Evolutionary conservation across 441 rosid species (phyloP).

Genomic region (Daphne laureola): DNA sequence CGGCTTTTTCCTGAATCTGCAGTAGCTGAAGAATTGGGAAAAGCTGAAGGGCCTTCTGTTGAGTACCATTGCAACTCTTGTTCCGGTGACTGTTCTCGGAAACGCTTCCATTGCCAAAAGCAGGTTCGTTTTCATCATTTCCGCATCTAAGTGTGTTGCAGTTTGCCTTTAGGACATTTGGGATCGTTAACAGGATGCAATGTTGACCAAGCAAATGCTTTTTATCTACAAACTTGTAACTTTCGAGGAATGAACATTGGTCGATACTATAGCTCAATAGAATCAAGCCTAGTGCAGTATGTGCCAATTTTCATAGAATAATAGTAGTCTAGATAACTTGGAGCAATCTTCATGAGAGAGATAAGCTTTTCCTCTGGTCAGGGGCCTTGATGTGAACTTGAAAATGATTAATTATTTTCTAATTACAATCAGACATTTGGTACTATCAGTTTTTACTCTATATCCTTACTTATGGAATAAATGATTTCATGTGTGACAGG

Average conservation of each 20-base stretch:
- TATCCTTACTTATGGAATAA: slow-evolving; percentile 13
- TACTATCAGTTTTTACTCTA: neutral
- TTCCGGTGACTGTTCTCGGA: slow-evolving; percentile 96
- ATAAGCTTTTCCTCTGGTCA: no score
- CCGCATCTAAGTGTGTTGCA: neutral
- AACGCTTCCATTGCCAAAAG: slow-evolving; percentile 96
- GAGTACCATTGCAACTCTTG: slow-evolving; percentile 98
- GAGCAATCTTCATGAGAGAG: no score
- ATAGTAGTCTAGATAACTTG: no score
- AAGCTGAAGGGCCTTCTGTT: slow-evolving; percentile 76
- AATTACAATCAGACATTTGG: slow-evolving; percentile 6
- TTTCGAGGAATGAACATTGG: no score
- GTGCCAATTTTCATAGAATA: no score
- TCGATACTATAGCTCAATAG: no score
- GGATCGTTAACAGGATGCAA: neutral
- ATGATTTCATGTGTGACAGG: slow-evolving; percentile 56
- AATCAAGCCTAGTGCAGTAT: no score
- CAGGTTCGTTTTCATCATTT: slow-evolving; percentile 45
- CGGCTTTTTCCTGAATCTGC: slow-evolving; percentile 68
- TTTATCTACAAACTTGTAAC: neutral
- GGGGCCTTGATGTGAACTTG: no score
- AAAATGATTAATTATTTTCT: neutral
- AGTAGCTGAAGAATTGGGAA: slow-evolving; percentile 60
- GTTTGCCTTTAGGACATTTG: neutral
- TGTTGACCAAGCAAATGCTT: neutral